Conservation (phyloP, 352 stramenopile species). For the Globisporangium spinosum region DNA sequence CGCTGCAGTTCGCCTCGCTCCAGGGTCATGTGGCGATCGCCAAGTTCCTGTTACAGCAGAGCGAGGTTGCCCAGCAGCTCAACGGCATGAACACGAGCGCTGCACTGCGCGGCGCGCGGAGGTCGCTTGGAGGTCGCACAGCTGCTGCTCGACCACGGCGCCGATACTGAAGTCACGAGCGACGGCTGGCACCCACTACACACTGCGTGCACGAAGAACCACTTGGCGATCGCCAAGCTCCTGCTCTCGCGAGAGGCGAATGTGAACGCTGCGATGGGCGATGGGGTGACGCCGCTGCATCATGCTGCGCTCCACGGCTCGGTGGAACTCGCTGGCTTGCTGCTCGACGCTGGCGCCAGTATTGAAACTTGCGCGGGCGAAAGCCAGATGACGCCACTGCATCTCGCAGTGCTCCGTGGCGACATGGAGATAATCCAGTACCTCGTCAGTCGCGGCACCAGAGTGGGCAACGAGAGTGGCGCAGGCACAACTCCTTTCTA, state of each 20-base stretch:
- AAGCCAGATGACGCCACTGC: slow-evolving; percentile 11
- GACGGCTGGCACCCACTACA: slow-evolving; percentile 17
- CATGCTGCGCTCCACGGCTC: slow-evolving; percentile 7
- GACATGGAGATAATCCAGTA: slow-evolving; percentile 11
- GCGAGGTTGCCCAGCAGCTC: background rate
- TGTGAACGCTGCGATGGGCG: slow-evolving; percentile 8
- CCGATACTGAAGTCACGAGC: slow-evolving; percentile 6
- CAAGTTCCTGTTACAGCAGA: slow-evolving; percentile 5
- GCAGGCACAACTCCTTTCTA: slow-evolving; percentile 7
- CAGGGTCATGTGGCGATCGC: background rate
- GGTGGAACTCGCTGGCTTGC: background rate
- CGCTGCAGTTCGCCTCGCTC: slow-evolving; percentile 6
- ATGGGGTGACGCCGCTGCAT: slow-evolving; percentile 8
- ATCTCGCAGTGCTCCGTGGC: slow-evolving; percentile 11
- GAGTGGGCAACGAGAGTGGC: background rate
- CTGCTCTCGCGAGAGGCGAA: slow-evolving; percentile 8
- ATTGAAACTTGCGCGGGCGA: slow-evolving; percentile 1
- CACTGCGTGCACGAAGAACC: slow-evolving; percentile 9
- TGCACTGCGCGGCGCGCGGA: slow-evolving; percentile 11
- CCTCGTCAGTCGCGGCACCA: slow-evolving; percentile 4
- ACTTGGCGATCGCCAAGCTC: slow-evolving; percentile 5
- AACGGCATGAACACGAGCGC: slow-evolving; percentile 10
- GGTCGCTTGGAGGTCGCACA: background rate
- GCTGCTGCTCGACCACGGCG: slow-evolving; percentile 11
- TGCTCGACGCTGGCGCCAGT: slow-evolving; percentile 1